These are phyloP conservation scores for Davidsoniella australis DNA, from an alignment of 2,329 filamentous ascomycete genomes.

Conservation along the genomic window DNA sequence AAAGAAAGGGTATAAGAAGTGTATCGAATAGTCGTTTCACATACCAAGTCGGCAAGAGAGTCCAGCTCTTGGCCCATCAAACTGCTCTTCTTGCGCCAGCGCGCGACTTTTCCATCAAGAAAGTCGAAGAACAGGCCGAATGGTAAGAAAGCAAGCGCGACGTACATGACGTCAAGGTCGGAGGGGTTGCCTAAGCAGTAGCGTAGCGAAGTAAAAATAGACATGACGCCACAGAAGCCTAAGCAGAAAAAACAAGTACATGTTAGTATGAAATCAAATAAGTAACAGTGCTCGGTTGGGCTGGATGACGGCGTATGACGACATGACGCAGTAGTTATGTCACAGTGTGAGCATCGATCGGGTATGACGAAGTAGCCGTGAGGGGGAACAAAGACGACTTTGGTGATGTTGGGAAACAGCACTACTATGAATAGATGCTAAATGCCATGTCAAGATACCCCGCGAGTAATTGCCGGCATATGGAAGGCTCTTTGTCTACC, in stretches of 20 bases:
- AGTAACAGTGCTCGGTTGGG: neutral
- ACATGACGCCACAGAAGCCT: conserved; percentile 82
- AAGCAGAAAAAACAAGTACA: neutral
- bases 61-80: conserved; percentile 97
- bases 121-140: conserved; percentile 95
- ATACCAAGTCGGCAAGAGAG: conserved; percentile 83
- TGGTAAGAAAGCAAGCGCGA: conserved; percentile 72
- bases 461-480: too few relatives aligned
- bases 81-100: conserved; percentile 92
- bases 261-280: neutral
- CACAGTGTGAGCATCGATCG: neutral
- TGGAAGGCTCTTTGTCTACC: neutral
- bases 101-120: conserved; percentile 89
- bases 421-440: neutral
- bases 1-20: neutral
- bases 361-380: neutral
- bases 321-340: neutral
- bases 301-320: neutral
- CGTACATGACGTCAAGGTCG: conserved; percentile 54
- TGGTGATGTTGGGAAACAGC: neutral
- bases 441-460: too few relatives aligned
- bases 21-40: conserved; percentile 15
- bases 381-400: neutral
- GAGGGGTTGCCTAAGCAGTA: conserved; percentile 65
- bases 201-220: conserved; percentile 83